phyloP scores from a whole-genome alignment of 768 basidiomycete genomes.

The Kwoniella bestiolae region DNA sequence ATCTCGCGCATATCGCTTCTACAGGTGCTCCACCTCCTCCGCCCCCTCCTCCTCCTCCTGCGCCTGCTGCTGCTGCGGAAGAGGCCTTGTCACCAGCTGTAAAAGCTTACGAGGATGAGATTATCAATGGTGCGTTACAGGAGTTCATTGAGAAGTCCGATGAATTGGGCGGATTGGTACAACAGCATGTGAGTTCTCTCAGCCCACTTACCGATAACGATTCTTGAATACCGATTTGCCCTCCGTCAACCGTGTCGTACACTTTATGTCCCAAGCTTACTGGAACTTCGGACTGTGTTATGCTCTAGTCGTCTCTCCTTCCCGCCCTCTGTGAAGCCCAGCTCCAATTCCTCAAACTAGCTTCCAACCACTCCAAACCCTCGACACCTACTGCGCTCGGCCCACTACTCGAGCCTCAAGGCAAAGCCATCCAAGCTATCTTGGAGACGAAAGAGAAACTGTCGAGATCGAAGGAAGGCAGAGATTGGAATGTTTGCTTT shows the following conservation, averaged over 20 bases:
- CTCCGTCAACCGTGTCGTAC: no score
- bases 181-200: conserved; percentile 70
- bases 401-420: conserved; percentile 69
- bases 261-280: no score
- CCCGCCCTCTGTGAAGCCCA: conserved; percentile 71
- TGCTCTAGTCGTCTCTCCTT: conserved; percentile 55
- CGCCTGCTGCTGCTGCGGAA: conserved; percentile 39
- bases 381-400: conserved; percentile 66
- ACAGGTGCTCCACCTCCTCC: conserved; percentile 50
- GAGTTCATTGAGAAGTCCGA: conserved; percentile 75
- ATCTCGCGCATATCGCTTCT: conserved; percentile 44
- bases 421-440: conserved; percentile 73
- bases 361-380: conserved; percentile 79
- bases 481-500: conserved; percentile 74
- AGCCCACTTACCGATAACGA: no score
- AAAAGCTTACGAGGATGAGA: conserved; percentile 71
- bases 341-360: conserved; percentile 69
- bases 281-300: no score
- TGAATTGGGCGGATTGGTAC: conserved; percentile 71
- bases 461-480: conserved; percentile 70
- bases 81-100: conserved; percentile 66
- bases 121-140: conserved; percentile 74
- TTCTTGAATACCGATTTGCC: no score
- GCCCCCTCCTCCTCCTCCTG: conserved; percentile 52
- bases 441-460: conserved; percentile 80